Evolutionary conservation across 148 eudicot genomes (phyloP).

Genomic region (Nepenthes mirabilis): DNA sequence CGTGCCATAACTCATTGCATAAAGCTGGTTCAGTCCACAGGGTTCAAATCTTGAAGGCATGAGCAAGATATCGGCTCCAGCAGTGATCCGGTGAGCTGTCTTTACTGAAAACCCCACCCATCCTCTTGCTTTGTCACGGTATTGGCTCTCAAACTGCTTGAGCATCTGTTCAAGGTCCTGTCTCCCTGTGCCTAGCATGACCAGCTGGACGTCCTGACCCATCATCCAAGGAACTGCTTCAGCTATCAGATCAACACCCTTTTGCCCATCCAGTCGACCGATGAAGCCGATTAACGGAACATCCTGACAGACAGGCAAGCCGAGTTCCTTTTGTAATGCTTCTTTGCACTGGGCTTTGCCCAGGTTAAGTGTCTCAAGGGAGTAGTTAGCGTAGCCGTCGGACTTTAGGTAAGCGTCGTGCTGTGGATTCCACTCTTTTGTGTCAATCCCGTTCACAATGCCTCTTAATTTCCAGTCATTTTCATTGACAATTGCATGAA

Average conservation of each 20-base stretch:
- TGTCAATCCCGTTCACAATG: slow-evolving; percentile 84
- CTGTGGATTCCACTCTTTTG: slow-evolving; percentile 75
- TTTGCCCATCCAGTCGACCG: slow-evolving; percentile 78
- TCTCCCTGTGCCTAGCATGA: slow-evolving; percentile 85
- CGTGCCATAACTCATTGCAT: slow-evolving; percentile 92
- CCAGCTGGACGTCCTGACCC: slow-evolving; percentile 69
- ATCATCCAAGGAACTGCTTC: slow-evolving; percentile 90
- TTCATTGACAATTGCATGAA: slow-evolving; percentile 65
- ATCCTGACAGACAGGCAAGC: slow-evolving; percentile 54
- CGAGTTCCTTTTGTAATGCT: slow-evolving; percentile 79
- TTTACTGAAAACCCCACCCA: slow-evolving; percentile 95
- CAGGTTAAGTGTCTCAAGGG: slow-evolving; percentile 41
- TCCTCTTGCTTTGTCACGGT: slow-evolving; percentile 48
- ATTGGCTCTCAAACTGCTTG: slow-evolving; percentile 44
- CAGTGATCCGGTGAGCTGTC: slow-evolving; percentile 85
- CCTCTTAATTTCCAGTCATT: slow-evolving; percentile 87
- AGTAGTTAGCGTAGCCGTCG: slow-evolving; percentile 73
- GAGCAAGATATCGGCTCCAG: slow-evolving; percentile 83
- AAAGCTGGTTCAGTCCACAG: slow-evolving; percentile 91
- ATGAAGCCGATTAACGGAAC: slow-evolving; percentile 83
- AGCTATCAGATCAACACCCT: slow-evolving; percentile 83
- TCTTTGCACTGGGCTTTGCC: slow-evolving; percentile 84
- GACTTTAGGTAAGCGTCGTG: slow-evolving; percentile 57
- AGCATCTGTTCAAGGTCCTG: slow-evolving; percentile 76
- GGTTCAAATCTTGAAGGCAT: slow-evolving; percentile 99